Evolutionary conservation across 129 eudicot genomes (phyloP), one percentile per base, ranked within the genome.

Genomic region (Tanacetum coccineum): DNA sequence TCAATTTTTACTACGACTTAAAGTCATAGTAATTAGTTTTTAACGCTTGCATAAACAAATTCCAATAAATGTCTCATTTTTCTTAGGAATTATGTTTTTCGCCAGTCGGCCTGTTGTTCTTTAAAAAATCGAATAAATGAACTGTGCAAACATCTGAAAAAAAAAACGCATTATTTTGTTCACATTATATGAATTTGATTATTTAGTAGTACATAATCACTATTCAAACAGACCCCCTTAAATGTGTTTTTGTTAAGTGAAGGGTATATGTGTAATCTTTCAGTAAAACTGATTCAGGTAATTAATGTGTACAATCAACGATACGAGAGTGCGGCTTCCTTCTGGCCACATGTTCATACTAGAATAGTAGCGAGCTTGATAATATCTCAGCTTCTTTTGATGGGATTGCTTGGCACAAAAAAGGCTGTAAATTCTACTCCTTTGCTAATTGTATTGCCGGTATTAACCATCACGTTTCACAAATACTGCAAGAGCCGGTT

Each of bases 281-380:
- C 67, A 10, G 17, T 40, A 47, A 22, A 42, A 14, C 15, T 22
- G 2, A 25, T 49, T 72, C 82, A 91, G 97, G 74, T 91, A 13
- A 91, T 91, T 60, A 91, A 91, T 63, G 97, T 91, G 65, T 87
- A 91, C 81, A 54, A 91, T 74, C 97, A 91, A 75, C 85, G 79
- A 40, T 91, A 91, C 22, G 97, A 91, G 79, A 91, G 96, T 79
- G 95, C 72, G 70, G 96, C 83, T 59, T 95, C 95, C 50, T 88
- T 92, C 67, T 92, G 98, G 98, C 98, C 98, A 13, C 98, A 88
- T 71, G 95, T 92, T 81, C 98, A 88, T 66, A 78, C 79, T 51
- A 85, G 98, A 66, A 92, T 88, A 52, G 44, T 92, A 73, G 96
- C 96, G 14, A 84, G 95, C 80, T 85, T 92, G 68, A 62, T 92